These are phyloP conservation scores for Cerrena zonata DNA, from an alignment of 1,284 basidiomycete species.

Conservation along the genomic window DNA sequence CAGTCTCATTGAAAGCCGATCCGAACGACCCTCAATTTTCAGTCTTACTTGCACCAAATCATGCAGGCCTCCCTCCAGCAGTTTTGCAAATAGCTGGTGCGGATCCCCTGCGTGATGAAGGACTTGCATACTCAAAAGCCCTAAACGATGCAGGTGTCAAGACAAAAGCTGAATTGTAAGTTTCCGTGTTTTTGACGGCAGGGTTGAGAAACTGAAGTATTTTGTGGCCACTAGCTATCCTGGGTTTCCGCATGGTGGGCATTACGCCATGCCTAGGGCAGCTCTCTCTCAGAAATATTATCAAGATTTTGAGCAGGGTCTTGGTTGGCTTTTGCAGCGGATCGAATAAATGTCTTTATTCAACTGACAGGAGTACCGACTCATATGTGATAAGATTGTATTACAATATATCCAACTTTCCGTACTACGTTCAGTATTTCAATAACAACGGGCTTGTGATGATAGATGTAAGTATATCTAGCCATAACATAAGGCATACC, in stretches of 20 bases:
- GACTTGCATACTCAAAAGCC: conserved; percentile 12
- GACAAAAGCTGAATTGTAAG: conserved; percentile 15
- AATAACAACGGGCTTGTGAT: no score
- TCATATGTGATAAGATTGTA: no score
- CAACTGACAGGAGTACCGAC: no score
- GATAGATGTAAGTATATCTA: no score
- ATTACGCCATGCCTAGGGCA: neutral
- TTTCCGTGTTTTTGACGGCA: neutral
- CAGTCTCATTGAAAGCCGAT: neutral
- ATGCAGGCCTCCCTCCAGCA: conserved; percentile 13
- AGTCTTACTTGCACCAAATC: conserved; percentile 5
- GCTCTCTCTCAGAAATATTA: neutral
- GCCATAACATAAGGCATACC: no score
- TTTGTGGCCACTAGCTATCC: conserved; percentile 9
- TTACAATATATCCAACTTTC: no score
- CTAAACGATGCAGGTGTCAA: conserved; percentile 10
- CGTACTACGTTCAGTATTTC: no score
- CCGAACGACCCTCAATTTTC: conserved; percentile 9
- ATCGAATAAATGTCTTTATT: neutral
- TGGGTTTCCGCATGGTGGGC: conserved; percentile 7
- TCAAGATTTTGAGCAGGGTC: neutral
- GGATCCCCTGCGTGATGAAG: conserved; percentile 18
- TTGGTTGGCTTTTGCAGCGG: neutral
- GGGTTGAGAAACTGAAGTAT: no score
- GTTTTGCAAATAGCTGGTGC: conserved; percentile 13